Evolutionary conservation across 495 filamentous ascomycete species (phyloP), one percentile per base, ranked within the genome.

Genomic region (Podospora bellae-mahoneyi): DNA sequence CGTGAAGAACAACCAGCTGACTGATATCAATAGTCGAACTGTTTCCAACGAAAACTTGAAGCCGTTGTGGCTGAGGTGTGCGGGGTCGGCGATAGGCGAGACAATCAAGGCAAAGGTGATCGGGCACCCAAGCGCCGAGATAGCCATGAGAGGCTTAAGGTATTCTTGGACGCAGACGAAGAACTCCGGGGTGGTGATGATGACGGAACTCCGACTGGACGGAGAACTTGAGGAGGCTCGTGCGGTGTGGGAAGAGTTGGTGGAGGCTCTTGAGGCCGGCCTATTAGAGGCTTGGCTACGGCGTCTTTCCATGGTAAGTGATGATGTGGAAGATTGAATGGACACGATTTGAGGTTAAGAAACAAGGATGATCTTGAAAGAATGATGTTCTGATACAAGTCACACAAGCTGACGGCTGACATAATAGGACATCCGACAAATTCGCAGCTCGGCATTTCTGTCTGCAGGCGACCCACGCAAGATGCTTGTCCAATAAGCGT

Each of bases 51-150:
- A 9, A 26, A 58, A 58, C n/a, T 26, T 58, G 55, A 58, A 58
- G 13, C n/a, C n/a, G n/a, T 9, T 7, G 6, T 19, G 55, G n/a
- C 23, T 23, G 55, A 58, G 55, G 23, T 7, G 6, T 7, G 55
- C 4, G 4, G 55, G 55, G 55, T 58, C 55, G 6, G 55, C 18
- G n/a, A 58, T 9, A 9, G 55, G 55, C 9, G 55, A 19, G n/a
- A 58, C 55, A 2, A 58, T 58, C 55, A 58, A 18, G n/a, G 55
- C 55, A 58, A 58, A 58, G 16, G 55, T 58, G 55, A 58, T 26
- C n/a, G 55, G 55, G 18, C 55, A 58, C 55, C 55, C 55, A 58
- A 58, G 55, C 4, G 23, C 55, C n/a, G 55, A 58, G n/a, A 58
- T 58, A 5, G 55, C 55, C n/a, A 58, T 58, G n/a, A 58, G n/a